Conservation (phyloP, 73 alveolate genomes). For the Paramecium tetraurelia region DNA sequence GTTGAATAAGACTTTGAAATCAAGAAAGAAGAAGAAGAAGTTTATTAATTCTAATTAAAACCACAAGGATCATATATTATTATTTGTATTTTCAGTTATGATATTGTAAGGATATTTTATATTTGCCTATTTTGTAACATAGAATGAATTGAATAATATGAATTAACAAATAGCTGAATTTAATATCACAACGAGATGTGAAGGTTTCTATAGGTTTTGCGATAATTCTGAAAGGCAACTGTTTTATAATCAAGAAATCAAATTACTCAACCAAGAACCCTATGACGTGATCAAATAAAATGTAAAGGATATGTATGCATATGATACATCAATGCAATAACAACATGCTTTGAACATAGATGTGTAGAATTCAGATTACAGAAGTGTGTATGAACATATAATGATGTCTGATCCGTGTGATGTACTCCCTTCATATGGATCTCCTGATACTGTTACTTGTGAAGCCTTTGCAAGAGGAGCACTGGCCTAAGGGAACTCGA, state of each 20-base stretch:
- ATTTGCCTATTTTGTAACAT: neutral
- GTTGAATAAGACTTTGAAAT: slow-evolving; percentile 19
- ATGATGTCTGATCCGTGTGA: slow-evolving; percentile 39
- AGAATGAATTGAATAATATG: neutral
- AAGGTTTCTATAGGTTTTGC: neutral
- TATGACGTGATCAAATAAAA: slow-evolving; percentile 5
- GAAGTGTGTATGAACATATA: slow-evolving; percentile 7
- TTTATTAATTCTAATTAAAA: neutral
- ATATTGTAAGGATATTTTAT: neutral
- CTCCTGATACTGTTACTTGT: neutral
- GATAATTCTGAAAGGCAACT: slow-evolving; percentile 10
- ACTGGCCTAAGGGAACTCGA: slow-evolving; percentile 12
- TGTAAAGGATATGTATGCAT: slow-evolving; percentile 2
- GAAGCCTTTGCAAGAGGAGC: slow-evolving; percentile 34
- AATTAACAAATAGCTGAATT: slow-evolving; percentile 15
- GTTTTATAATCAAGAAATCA: neutral
- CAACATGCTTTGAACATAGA: slow-evolving; percentile 17
- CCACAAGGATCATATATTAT: neutral
- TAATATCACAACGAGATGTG: slow-evolving; percentile 9
- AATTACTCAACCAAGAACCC: neutral
- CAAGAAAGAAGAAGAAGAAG: slow-evolving; percentile 36
- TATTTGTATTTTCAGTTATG: neutral
- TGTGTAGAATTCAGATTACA: slow-evolving; percentile 11
- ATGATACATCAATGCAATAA: slow-evolving; percentile 6
- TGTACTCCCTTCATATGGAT: neutral